Conservation (phyloP, 495 filamentous ascomycete species). For the Penicillium soppii region DNA sequence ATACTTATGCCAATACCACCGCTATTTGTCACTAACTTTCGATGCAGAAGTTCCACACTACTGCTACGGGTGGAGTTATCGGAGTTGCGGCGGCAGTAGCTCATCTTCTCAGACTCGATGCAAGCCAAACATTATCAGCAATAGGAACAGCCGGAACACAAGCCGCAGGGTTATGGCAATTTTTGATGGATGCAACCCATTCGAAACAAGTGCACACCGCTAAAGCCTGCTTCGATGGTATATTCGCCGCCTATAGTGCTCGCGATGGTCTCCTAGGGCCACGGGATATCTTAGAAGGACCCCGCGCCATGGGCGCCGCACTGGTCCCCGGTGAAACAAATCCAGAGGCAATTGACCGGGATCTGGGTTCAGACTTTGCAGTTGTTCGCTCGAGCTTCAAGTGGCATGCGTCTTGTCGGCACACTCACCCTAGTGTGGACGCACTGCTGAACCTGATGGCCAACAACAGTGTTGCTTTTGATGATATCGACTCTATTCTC, state of each 20-base stretch:
- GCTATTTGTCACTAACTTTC: not conserved
- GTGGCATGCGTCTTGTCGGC: slow-evolving; percentile 39
- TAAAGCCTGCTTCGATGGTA: slow-evolving; percentile 37
- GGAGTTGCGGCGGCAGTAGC: slow-evolving; percentile 33
- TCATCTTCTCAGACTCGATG: slow-evolving; percentile 25
- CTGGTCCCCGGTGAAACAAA: slow-evolving; percentile 25
- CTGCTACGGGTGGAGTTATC: slow-evolving; percentile 33
- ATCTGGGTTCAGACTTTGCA: slow-evolving; percentile 26
- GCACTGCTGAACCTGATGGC: slow-evolving; percentile 31
- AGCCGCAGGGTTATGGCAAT: slow-evolving; percentile 39
- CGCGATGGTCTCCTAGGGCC: slow-evolving; percentile 30
- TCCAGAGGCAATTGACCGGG: slow-evolving; percentile 28
- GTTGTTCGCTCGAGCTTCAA: slow-evolving; percentile 36
- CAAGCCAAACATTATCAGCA: slow-evolving; percentile 24
- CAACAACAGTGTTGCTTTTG: slow-evolving; percentile 25
- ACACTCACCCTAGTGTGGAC: slow-evolving; percentile 38
- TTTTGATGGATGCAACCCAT: slow-evolving; percentile 35
- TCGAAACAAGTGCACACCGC: slow-evolving; percentile 41
- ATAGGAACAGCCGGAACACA: slow-evolving; percentile 39
- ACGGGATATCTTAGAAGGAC: slow-evolving; percentile 36
- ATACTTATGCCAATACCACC: not conserved
- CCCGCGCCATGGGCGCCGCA: slow-evolving; percentile 31
- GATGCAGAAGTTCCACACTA: slow-evolving; percentile 32
- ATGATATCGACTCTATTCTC: slow-evolving; percentile 31
- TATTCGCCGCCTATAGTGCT: slow-evolving; percentile 35